Percentiles rank a stretch among this genome's conserved stretches.
Evolutionary conservation across 768 basidiomycete species (phyloP).

Genomic region (Tephrocybe sp.): DNA sequence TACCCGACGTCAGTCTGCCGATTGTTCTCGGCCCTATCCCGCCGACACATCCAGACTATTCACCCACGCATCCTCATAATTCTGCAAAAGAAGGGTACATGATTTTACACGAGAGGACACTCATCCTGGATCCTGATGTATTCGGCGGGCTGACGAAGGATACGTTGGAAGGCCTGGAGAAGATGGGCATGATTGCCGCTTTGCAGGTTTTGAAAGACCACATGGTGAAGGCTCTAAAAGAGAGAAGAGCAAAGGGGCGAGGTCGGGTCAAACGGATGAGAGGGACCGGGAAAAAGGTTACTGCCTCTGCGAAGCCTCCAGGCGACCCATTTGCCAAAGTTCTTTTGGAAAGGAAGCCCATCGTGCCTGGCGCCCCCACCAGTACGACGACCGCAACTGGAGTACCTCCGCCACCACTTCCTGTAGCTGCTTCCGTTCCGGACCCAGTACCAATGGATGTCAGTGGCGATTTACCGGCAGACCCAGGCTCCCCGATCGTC

Average conservation of each 20-base stretch:
- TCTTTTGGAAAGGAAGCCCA: conserved; percentile 31
- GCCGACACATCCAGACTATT: conserved; percentile 56
- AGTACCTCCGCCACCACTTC: conserved; percentile 4
- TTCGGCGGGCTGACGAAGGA: conserved; percentile 77
- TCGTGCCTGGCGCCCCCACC: not conserved
- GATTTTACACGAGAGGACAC: conserved; percentile 79
- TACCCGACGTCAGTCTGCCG: conserved; percentile 67
- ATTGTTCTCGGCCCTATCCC: conserved; percentile 77
- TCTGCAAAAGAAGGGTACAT: conserved; percentile 61
- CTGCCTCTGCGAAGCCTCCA: conserved; percentile 11
- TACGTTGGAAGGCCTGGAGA: conserved; percentile 74
- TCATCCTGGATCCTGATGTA: conserved; percentile 83
- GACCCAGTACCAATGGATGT: conserved; percentile 32
- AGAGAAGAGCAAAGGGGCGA: conserved; percentile 49
- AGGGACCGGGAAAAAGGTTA: conserved; percentile 28
- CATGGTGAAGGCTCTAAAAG: conserved; percentile 84
- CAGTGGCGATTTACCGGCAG: conserved; percentile 18
- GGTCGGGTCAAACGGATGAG: conserved; percentile 30
- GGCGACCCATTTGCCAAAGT: conserved; percentile 46
- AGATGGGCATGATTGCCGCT: conserved; percentile 80
- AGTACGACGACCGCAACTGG: not conserved
- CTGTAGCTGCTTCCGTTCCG: conserved; percentile 20
- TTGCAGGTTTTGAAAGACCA: conserved; percentile 80
- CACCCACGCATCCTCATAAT: conserved; percentile 45
- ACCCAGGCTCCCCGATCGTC: conserved; percentile 54